These are phyloP conservation scores for Puccinia sorghi DNA, from an alignment of 1,284 basidiomycete species.

Conservation along the genomic window DNA sequence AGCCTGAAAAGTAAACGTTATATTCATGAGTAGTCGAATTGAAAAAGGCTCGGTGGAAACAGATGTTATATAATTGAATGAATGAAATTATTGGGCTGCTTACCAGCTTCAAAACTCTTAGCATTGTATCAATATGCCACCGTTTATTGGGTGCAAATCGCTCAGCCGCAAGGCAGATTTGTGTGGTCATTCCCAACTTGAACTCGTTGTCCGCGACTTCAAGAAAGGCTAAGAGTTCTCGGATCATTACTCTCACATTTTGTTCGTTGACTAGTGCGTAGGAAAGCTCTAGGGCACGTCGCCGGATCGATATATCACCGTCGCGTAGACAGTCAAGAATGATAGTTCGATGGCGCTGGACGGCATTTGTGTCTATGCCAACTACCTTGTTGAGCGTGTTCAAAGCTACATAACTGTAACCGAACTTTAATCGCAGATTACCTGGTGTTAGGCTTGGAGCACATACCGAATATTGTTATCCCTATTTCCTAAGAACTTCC, in stretches of 20 bases:
- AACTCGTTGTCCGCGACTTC: conserved; percentile 99
- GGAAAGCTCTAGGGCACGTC: conserved; percentile 92
- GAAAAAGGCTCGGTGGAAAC: background rate
- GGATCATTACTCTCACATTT: conserved; percentile 87
- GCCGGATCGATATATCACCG: conserved; percentile 96
- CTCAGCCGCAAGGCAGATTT: conserved; percentile 94
- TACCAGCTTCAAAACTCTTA: conserved; percentile 87
- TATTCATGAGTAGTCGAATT: background rate
- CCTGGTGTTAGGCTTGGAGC: background rate
- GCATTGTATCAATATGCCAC: conserved; percentile 98
- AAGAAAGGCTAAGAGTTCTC: conserved; percentile 91
- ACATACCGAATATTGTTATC: conserved; percentile 96
- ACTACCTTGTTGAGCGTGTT: conserved; percentile 99
- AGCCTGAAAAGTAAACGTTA: conserved; percentile 68
- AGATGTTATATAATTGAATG: background rate
- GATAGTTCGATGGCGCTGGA: conserved; percentile 95
- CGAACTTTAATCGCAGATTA: conserved; percentile 33
- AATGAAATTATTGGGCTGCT: conserved; percentile 56
- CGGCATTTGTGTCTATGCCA: conserved; percentile 94
- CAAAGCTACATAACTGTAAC: conserved; percentile 84
- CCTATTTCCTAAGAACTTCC: conserved; percentile 94
- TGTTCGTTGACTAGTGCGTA: conserved; percentile 96
- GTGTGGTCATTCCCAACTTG: conserved; percentile 95
- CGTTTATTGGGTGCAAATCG: conserved; percentile 95
- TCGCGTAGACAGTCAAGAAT: conserved; percentile 97